Conservation (phyloP, 208 protist species). For the Crithidia fasciculata region DNA sequence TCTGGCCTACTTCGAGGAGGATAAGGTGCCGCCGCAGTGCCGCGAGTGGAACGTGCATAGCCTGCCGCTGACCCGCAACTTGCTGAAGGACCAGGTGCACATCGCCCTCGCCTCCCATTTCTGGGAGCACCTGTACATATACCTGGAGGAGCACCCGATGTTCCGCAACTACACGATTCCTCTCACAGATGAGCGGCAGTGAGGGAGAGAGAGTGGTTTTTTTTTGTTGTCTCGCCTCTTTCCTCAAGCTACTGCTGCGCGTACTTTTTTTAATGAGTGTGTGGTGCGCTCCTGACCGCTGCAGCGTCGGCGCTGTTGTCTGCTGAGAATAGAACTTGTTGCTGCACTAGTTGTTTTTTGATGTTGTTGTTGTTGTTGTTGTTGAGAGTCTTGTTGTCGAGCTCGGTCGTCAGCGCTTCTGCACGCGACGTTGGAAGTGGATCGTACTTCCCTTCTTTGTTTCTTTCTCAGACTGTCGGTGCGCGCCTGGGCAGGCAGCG, state of each 20-base stretch:
- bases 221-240: not conserved
- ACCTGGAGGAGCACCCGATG: constrained; percentile 78
- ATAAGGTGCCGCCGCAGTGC: constrained; percentile 73
- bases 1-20: constrained; percentile 90
- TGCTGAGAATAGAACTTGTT: too few species aligned
- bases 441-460: too few species aligned
- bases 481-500: too few species aligned
- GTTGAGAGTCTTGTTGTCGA: too few species aligned
- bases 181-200: constrained; percentile 41
- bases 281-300: too few species aligned
- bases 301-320: too few species aligned
- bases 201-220: constrained; percentile 7
- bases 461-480: too few species aligned
- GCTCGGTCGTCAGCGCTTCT: too few species aligned
- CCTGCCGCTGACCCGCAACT: constrained; percentile 71
- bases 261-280: not conserved
- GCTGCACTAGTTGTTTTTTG: too few species aligned
- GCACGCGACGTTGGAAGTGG: too few species aligned
- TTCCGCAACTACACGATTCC: constrained; percentile 79
- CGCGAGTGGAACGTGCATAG: constrained; percentile 83
- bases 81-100: constrained; percentile 80
- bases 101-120: constrained; percentile 76
- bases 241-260: not conserved
- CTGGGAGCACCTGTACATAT: constrained; percentile 86
- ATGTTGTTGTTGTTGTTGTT: too few species aligned